A percentile compares a stretch with the other conserved stretches of the same genome.
Evolutionary conservation across 2,329 filamentous ascomycete genomes (phyloP).

Genomic region (Fusarium tricinctum): DNA sequence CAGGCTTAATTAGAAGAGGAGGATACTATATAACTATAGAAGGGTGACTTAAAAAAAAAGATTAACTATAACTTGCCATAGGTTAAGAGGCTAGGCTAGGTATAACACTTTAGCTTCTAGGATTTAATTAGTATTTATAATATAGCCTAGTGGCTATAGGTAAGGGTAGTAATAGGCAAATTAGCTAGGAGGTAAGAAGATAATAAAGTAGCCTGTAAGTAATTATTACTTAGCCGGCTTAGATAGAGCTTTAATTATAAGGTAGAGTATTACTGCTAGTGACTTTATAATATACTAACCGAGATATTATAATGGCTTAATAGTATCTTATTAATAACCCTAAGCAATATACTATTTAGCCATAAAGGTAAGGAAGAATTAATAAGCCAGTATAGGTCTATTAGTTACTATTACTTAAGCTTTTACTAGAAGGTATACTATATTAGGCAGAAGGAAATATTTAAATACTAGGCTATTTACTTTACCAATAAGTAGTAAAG

Average conservation of each 20-base stretch:
- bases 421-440: neutral
- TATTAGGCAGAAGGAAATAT: neutral
- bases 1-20: too few species aligned
- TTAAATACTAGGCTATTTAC: neutral
- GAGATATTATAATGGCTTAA: neutral
- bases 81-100: too few species aligned
- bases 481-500: neutral
- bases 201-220: neutral
- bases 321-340: too few species aligned
- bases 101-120: too few species aligned
- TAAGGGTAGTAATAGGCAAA: neutral
- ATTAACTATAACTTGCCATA: too few species aligned
- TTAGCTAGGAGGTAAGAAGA: neutral
- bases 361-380: neutral
- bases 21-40: too few species aligned
- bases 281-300: neutral
- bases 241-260: neutral
- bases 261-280: neutral
- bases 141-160: neutral
- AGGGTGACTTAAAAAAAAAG: too few species aligned
- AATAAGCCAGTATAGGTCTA: neutral
- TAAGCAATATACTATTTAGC: neutral
- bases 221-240: neutral
- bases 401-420: neutral
- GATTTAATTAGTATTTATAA: neutral